Conservation (phyloP, 2,329 filamentous ascomycete genomes). For the Botrytis galanthina region DNA sequence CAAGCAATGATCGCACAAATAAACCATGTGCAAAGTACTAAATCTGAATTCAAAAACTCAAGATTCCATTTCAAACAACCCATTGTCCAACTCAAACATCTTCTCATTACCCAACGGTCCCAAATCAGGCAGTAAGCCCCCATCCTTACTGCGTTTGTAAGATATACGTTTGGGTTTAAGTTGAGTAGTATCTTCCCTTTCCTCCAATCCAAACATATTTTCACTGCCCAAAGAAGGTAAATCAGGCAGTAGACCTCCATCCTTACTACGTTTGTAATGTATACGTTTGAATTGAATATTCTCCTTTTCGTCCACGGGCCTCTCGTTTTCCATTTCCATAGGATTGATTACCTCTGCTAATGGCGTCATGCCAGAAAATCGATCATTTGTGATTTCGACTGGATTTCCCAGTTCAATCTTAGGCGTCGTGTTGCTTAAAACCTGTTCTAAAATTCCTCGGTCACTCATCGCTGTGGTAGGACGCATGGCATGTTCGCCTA, state of each 20-base stretch:
- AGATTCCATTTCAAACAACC: conserved; percentile 23
- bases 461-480: conserved; percentile 38
- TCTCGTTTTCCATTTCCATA: conserved; percentile 14
- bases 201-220: conserved; percentile 20
- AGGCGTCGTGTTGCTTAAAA: conserved; percentile 38
- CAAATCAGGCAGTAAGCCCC: conserved; percentile 15
- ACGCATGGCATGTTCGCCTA: conserved; percentile 33
- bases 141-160: conserved; percentile 19
- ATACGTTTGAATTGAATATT: conserved; percentile 16
- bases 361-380: conserved; percentile 24
- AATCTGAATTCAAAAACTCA: neutral
- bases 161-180: conserved; percentile 15
- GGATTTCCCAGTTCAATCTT: conserved; percentile 34
- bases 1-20: neutral
- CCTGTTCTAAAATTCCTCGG: conserved; percentile 36
- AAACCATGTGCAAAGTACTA: neutral
- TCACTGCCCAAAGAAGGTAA: conserved; percentile 21
- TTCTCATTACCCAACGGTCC: conserved; percentile 21
- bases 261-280: conserved; percentile 18
- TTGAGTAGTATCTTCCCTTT: neutral
- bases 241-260: conserved; percentile 16
- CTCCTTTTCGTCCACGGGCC: neutral
- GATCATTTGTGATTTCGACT: conserved; percentile 31
- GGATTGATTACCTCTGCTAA: conserved; percentile 13
- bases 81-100: conserved; percentile 23